Conservation (phyloP, 768 basidiomycete genomes). For the Auricularia cornea region DNA sequence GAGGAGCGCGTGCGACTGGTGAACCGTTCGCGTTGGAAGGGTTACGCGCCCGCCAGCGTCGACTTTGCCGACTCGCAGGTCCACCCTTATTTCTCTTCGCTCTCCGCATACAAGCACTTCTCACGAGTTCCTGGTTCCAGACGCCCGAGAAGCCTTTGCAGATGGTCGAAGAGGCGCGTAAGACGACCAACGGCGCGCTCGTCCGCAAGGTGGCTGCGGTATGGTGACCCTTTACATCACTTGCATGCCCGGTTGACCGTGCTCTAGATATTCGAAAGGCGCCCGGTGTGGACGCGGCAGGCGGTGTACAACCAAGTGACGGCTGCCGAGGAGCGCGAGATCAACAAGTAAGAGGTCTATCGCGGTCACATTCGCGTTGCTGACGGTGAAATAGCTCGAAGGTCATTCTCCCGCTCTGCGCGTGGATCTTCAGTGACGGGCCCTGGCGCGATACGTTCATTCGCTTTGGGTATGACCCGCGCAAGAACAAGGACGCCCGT, state of each 20-base stretch:
- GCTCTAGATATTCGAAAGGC: conserved; percentile 54
- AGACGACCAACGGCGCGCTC: conserved; percentile 46
- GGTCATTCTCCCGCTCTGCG: conserved; percentile 65
- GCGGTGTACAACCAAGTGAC: conserved; percentile 79
- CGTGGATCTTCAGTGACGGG: conserved; percentile 88
- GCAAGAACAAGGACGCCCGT: conserved; percentile 59
- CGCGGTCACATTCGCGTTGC: not conserved
- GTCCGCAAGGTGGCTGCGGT: conserved; percentile 50
- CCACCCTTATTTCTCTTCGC: not conserved
- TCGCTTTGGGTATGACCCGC: conserved; percentile 83
- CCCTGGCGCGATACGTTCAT: conserved; percentile 90
- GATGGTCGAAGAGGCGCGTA: conserved; percentile 51
- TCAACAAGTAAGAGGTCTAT: conserved; percentile 54
- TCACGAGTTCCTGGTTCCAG: too few species aligned
- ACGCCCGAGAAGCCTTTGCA: conserved; percentile 40
- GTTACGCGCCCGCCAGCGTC: conserved; percentile 65
- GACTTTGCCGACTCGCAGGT: conserved; percentile 55
- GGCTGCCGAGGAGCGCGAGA: conserved; percentile 54
- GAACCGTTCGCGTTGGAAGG: conserved; percentile 81
- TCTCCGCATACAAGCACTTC: conserved; percentile 4
- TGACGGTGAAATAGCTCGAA: conserved; percentile 51
- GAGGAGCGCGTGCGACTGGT: conserved; percentile 78
- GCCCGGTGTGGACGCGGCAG: conserved; percentile 86
- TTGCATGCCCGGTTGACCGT: not conserved
- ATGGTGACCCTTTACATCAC: conserved; percentile 8